Evolutionary conservation across 2,329 filamentous ascomycete species (phyloP), one percentile per base, ranked within the genome.

Genomic region (Cladorrhinum sp.): DNA sequence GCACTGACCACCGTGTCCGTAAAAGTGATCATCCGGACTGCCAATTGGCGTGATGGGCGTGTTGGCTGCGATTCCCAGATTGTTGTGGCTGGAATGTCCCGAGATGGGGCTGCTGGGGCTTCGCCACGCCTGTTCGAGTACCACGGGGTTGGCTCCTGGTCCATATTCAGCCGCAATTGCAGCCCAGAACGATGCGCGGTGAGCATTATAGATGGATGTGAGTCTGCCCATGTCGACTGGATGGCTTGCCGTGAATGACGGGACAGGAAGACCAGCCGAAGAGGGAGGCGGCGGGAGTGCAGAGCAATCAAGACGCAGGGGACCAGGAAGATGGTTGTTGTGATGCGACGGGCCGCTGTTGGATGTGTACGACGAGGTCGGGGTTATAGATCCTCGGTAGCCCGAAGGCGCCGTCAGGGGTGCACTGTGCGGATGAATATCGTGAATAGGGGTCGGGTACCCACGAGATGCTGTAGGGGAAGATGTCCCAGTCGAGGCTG

Each of bases 91-190:
- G 16, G 50, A 39, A n/a, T 28, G 39, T 8, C 36, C 26, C 1
- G 42, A 46, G n/a, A 46, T 46, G 5, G 42, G 18, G 16, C 42
- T 46, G 42, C 54, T 63, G 28, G 55, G 57, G 30, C 62, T 58
- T 23, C 64, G 71, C 74, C 88, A 92, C n/a, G 87, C 85, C 71
- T 88, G 86, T 75, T 91, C 89, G 20, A 92, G 79, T 33, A 85
- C 79, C 14, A 81, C 79, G 1, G 88, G 84, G 54, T 84, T 86
- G 1, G 81, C 80, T 33, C 85, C 83, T 14, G 77, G 73, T 57
- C 89, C 89, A 69, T 93, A 93, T 68, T 92, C 88, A 24, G 83
- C 78, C 28, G 89, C 89, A 36, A 94, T 82, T 53, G 83, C 80
- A 33, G 83, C 79, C 90, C 90, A 94, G 76, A 94, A 93, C 8